Evolutionary conservation across 1,284 basidiomycete species (phyloP), one percentile per base, ranked within the genome.

Genomic region (Phaffia rhodozyma): DNA sequence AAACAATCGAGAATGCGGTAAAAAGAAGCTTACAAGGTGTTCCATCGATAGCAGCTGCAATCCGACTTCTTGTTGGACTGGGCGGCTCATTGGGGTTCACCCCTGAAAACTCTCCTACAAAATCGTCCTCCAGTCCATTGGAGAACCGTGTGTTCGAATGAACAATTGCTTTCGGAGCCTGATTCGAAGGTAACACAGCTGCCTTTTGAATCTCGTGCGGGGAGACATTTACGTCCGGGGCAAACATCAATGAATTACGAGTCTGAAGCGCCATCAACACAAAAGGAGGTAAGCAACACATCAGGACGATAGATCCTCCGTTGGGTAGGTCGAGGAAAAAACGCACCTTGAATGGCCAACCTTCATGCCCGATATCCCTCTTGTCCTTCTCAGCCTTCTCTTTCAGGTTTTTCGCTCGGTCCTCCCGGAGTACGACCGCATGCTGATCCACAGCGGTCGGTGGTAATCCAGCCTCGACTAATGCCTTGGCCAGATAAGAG

Each of bases 221-320:
- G n/a, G 86, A 83, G 34, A 82, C 78, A 72, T 97, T 86, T 32
- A 89, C 89, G 71, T 94, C 92, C 2, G 92, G 91, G 1, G 86
- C 74, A 71, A 93, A 97, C 89, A 94, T 93, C 61, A 97, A 80
- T 9, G 86, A 84, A 77, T 97, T 97, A 63, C 91, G 84, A 34
- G 88, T 81, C 89, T 91, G 69, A 43, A 43, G 38, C 13, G 38
- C 38, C 2, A 43, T 5, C 38, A 16, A 43, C 5, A 43, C 5
- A 11, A 43, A 43, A 43, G 38, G 16, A 43, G 16, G 38, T 43
- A 43, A 43, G 38, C 16, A 16, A 11, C 38, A 5, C 7, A 43
- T 43, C 38, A 43, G 6, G 25, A 52, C 16, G 27, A 20, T 16
- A 3, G 18, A 20, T 30, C 13, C 11, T 32, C 29, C 16, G 47